phyloP scores from a whole-genome alignment of 768 basidiomycete genomes.

The Serendipita sp. region DNA sequence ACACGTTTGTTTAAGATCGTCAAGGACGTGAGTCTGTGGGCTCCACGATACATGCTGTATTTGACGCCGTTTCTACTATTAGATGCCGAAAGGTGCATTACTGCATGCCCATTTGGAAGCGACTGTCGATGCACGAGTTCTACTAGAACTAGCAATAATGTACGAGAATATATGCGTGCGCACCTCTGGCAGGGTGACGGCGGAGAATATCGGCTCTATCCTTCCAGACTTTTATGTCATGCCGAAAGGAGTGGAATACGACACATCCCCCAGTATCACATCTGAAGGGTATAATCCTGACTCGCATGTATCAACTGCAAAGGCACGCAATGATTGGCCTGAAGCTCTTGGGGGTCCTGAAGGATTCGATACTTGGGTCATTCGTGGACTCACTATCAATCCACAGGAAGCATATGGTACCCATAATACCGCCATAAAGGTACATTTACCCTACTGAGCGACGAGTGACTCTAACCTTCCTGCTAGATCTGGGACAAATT shows the following conservation, averaged over 20 bases:
- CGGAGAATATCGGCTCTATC: constrained; percentile 24
- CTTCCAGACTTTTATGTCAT: constrained; percentile 40
- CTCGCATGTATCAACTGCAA: constrained; percentile 38
- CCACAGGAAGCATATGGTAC: constrained; percentile 56
- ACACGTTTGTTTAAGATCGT: constrained; percentile 48
- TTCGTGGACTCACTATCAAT: constrained; percentile 44
- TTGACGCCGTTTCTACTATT: not conserved
- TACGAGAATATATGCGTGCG: constrained; percentile 48
- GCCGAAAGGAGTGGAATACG: constrained; percentile 17
- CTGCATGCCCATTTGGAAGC: constrained; percentile 65
- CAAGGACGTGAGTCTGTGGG: constrained; percentile 28
- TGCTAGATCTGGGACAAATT: constrained; percentile 66
- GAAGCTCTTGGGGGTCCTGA: constrained; percentile 36
- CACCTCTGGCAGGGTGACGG: constrained; percentile 24
- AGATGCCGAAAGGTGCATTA: constrained; percentile 73
- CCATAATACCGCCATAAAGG: constrained; percentile 54
- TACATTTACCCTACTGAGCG: constrained; percentile 12
- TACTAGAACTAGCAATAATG: constrained; percentile 38
- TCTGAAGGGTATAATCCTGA: constrained; percentile 27
- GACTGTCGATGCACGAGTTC: constrained; percentile 36
- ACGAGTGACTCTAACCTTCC: not conserved
- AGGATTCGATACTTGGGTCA: constrained; percentile 54
- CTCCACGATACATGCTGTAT: not conserved
- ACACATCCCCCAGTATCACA: constrained; percentile 21
- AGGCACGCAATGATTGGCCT: constrained; percentile 38